Percentiles rank a stretch among this genome's conserved stretches.
These are phyloP conservation scores for Porphyrellus sp. DNA, from an alignment of 1,284 basidiomycete genomes.

Conservation along the genomic window DNA sequence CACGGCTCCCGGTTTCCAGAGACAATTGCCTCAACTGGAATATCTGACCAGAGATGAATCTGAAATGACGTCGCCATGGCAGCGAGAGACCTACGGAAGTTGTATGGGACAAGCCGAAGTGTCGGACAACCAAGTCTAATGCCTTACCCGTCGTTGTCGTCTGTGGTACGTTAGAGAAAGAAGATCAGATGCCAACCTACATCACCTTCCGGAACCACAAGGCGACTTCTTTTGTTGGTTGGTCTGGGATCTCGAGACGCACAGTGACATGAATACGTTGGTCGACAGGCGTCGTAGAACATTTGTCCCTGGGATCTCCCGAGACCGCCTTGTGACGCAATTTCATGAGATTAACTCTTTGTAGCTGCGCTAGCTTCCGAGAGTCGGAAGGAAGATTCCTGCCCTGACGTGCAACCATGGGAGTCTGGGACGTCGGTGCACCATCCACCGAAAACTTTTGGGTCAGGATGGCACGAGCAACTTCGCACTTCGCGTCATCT, in stretches of 20 bases:
- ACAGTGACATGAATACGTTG: slow-evolving; percentile 59
- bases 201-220: slow-evolving; percentile 68
- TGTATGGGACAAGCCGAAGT: slow-evolving; percentile 35
- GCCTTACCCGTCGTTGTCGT: slow-evolving; percentile 45
- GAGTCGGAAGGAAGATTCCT: slow-evolving; percentile 46
- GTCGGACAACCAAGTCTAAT: slow-evolving; percentile 44
- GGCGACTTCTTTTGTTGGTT: slow-evolving; percentile 36
- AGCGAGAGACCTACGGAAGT: slow-evolving; percentile 17
- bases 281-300: slow-evolving; percentile 43
- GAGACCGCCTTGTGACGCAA: slow-evolving; percentile 67
- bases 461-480: slow-evolving; percentile 52
- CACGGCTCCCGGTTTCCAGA: slow-evolving; percentile 17
- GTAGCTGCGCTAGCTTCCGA: slow-evolving; percentile 51
- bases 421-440: slow-evolving; percentile 18
- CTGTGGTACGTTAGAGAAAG: slow-evolving; percentile 32
- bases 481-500: slow-evolving; percentile 40
- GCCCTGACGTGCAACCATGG: slow-evolving; percentile 24
- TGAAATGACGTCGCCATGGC: neutral
- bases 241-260: slow-evolving; percentile 19
- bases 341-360: slow-evolving; percentile 65
- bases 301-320: slow-evolving; percentile 54
- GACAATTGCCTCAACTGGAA: slow-evolving; percentile 32
- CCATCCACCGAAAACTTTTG: slow-evolving; percentile 48
- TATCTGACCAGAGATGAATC: slow-evolving; percentile 26
- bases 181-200: neutral